Percentiles rank a stretch among this genome's conserved stretches.
Conservation (phyloP, 108 stramenopile species). For the Skeletonema costatum region DNA sequence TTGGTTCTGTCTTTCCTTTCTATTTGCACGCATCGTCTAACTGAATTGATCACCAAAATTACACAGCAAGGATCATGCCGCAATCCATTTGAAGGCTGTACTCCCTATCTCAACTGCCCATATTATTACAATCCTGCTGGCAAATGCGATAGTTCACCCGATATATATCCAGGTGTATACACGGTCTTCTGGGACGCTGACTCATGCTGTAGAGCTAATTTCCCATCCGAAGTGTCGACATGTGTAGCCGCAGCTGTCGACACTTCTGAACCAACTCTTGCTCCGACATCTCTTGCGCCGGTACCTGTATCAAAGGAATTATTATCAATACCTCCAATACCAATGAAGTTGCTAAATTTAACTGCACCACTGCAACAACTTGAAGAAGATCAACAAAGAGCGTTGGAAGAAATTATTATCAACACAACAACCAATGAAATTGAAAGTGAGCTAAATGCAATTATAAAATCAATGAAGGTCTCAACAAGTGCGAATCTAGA, state of each 20-base stretch:
- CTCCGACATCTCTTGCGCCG: neutral
- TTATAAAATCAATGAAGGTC: constrained; percentile 9
- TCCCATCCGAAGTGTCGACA: neutral
- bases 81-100: constrained; percentile 20
- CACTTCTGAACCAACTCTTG: neutral
- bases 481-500: neutral
- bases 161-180: constrained; percentile 6
- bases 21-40: neutral
- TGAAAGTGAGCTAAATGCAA: neutral
- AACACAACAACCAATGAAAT: neutral
- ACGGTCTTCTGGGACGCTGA: constrained; percentile 11
- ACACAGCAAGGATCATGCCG: constrained; percentile 13
- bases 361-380: neutral
- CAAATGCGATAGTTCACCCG: constrained; percentile 1
- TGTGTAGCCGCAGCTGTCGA: neutral
- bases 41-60: neutral
- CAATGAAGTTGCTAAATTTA: constrained; percentile 14
- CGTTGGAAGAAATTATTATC: constrained; percentile 7
- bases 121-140: constrained; percentile 20
- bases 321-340: constrained; percentile 10
- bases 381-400: neutral
- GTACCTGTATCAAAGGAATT: neutral
- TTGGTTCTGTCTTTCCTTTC: neutral
- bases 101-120: constrained; percentile 16
- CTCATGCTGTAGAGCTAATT: constrained; percentile 16